Evolutionary conservation across 169 alveolate species (phyloP), one percentile per base, ranked within the genome.

Genomic region (Eimeria mitis): DNA sequence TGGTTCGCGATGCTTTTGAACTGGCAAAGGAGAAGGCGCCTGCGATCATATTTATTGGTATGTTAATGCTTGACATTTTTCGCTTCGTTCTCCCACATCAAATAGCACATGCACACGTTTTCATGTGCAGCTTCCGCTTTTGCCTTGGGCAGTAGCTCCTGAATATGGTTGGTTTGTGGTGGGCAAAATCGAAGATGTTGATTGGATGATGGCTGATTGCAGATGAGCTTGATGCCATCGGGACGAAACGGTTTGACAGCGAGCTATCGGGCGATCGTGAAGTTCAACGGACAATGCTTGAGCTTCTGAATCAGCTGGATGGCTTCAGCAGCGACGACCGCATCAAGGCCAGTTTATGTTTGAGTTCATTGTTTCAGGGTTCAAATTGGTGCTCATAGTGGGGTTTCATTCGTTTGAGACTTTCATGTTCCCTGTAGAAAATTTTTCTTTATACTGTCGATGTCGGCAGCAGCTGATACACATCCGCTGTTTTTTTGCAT

Each of bases 1-100:
- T 99, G 99, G 97, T 97, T 42, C 98, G 99, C 95, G 99, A 99
- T 95, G 99, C 99, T 28, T 99, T 99, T 95, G 99, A 98, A 42
- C 97, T 99, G 96, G 99, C 99, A 0, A 98, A 99, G 97, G 99
- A 99, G 97, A 99, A 99, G 96, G 99, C 99, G n/a, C 99, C 99
- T 3, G 98, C 99, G 23, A 99, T 99, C 94, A 99, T 99, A 89
- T 99, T 99, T 97, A 99, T 99, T 94, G 96, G 96, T 95, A 56
- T 25, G 95, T 99, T 19, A 28, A 63, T 25, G 47, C 65, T 34
- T 28, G 61, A 0, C 28, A n/a, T 2, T 2, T n/a, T 65, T 34
- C 31, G 61, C 54, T 44, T 56, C 42, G 79, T 34, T 42, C 61
- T n/a, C 59, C 54, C 34, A 0, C 54, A 19, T 4, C 84, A 13